Evolutionary conservation across 2,329 filamentous ascomycete genomes (phyloP).

Genomic region (Botryosphaeria dothidea): DNA sequence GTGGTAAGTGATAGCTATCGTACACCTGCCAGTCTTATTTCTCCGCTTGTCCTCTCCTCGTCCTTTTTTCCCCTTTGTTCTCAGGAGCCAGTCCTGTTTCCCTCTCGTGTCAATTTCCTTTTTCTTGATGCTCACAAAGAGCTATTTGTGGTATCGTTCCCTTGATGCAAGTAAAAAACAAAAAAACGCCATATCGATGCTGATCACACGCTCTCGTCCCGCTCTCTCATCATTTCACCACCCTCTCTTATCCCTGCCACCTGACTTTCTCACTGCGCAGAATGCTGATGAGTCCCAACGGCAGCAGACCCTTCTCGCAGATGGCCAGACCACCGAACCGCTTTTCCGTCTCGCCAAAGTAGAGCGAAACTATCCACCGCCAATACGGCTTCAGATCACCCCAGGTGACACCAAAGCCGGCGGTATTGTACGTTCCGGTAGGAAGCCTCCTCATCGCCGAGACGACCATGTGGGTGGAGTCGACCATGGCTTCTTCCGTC

Average conservation of each 20-base stretch:
- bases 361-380: conserved; percentile 48
- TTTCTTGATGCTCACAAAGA: too few relatives aligned
- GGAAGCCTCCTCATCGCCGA: conserved; percentile 26
- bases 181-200: background rate
- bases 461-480: conserved; percentile 17
- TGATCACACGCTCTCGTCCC: background rate
- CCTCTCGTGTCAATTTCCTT: too few relatives aligned
- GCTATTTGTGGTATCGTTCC: too few relatives aligned
- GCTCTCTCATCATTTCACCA: background rate
- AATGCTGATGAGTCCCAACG: conserved; percentile 43
- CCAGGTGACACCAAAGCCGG: background rate
- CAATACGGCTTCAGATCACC: conserved; percentile 40
- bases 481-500: background rate
- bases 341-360: conserved; percentile 41
- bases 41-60: background rate
- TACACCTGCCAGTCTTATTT: background rate
- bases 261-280: conserved; percentile 38
- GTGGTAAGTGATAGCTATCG: background rate
- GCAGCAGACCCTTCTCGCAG: conserved; percentile 43
- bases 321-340: conserved; percentile 44
- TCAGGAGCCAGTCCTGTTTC: too few relatives aligned
- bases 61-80: background rate
- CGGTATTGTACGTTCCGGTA: conserved; percentile 21
- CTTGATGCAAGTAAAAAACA: too few relatives aligned
- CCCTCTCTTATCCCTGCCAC: conserved; percentile 38